These are phyloP conservation scores for Yamadazyma dendronema DNA, from an alignment of 1,139 yeast genomes.

Conservation along the genomic window DNA sequence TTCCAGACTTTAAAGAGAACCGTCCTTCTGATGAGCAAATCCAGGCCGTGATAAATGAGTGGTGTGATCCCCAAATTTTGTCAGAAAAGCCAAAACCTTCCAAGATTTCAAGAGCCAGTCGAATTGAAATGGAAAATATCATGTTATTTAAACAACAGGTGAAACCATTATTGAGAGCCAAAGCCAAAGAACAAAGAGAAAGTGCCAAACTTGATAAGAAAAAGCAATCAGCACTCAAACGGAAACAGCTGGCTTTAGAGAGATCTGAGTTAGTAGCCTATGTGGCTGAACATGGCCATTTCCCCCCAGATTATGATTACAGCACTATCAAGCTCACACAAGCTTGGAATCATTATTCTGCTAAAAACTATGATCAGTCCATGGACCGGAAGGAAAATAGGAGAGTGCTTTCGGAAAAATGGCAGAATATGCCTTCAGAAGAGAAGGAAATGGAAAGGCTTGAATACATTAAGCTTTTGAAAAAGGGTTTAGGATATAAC, in stretches of 20 bases:
- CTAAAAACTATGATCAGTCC: conserved; percentile 15
- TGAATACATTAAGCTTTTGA: conserved; percentile 28
- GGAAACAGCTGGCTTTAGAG: conserved; percentile 1
- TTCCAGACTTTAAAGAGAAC: conserved; percentile 10
- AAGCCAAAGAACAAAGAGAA: conserved; percentile 3
- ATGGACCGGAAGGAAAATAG: conserved; percentile 5
- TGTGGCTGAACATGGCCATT: conserved; percentile 10
- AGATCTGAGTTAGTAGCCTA: conserved; percentile 5
- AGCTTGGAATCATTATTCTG: conserved; percentile 36
- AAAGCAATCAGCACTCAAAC: conserved; percentile 1
- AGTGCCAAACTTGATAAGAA: not conserved
- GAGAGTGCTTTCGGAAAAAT: conserved; percentile 12
- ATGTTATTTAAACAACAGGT: conserved; percentile 25
- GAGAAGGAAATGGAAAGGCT: conserved; percentile 9
- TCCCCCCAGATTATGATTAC: conserved; percentile 12
- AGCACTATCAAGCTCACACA: conserved; percentile 24
- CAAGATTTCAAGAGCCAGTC: conserved; percentile 19
- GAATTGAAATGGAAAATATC: conserved; percentile 18
- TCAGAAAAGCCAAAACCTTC: conserved; percentile 19
- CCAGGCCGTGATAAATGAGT: conserved; percentile 23
- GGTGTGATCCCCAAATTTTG: conserved; percentile 20
- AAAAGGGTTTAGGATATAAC: conserved; percentile 30
- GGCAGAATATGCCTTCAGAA: conserved; percentile 25
- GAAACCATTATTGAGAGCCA: conserved; percentile 6
- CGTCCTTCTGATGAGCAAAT: conserved; percentile 10